These are phyloP conservation scores for Wallacemonas collosoma DNA, from an alignment of 208 protist species.

Conservation along the genomic window DNA sequence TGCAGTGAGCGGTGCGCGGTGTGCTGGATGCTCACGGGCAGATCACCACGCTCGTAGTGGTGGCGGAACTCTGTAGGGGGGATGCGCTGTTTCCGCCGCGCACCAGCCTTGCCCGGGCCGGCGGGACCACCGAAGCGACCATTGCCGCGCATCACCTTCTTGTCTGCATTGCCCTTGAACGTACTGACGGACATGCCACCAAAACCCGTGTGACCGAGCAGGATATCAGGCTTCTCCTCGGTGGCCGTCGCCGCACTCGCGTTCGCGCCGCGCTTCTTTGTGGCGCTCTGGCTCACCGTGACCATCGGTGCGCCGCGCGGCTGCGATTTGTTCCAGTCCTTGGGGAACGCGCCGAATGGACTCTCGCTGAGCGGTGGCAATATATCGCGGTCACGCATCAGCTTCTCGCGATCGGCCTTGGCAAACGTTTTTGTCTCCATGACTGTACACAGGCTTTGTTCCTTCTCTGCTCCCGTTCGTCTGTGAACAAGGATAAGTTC, in stretches of 20 bases:
- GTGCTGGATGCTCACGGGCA: slow-evolving; percentile 97
- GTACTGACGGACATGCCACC: slow-evolving; percentile 86
- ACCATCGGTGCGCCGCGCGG: slow-evolving; percentile 39
- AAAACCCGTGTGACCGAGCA: slow-evolving; percentile 76
- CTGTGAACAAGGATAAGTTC: background rate
- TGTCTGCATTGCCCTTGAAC: slow-evolving; percentile 57
- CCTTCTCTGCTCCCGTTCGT: slow-evolving; percentile 17
- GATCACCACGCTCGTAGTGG: slow-evolving; percentile 98
- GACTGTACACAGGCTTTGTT: slow-evolving; percentile 17
- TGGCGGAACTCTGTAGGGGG: slow-evolving; percentile 95
- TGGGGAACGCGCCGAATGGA: slow-evolving; percentile 84
- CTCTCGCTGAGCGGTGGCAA: slow-evolving; percentile 80
- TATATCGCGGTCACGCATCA: slow-evolving; percentile 66
- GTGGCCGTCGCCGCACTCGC: slow-evolving; percentile 6
- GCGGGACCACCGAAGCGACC: slow-evolving; percentile 77
- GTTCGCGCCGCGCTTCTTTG: slow-evolving; percentile 25
- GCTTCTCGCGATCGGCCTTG: slow-evolving; percentile 52
- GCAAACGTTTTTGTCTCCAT: slow-evolving; percentile 56
- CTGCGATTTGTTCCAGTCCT: slow-evolving; percentile 26
- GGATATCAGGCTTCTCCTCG: slow-evolving; percentile 30
- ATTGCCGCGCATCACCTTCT: slow-evolving; percentile 43
- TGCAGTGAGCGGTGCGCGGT: slow-evolving; percentile 90
- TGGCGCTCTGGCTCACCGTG: slow-evolving; percentile 29
- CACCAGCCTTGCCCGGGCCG: slow-evolving; percentile 74
- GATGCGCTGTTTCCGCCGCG: slow-evolving; percentile 71